These are phyloP conservation scores for Phylloporus sp. DNA, from an alignment of 1,284 basidiomycete genomes.

Conservation along the genomic window DNA sequence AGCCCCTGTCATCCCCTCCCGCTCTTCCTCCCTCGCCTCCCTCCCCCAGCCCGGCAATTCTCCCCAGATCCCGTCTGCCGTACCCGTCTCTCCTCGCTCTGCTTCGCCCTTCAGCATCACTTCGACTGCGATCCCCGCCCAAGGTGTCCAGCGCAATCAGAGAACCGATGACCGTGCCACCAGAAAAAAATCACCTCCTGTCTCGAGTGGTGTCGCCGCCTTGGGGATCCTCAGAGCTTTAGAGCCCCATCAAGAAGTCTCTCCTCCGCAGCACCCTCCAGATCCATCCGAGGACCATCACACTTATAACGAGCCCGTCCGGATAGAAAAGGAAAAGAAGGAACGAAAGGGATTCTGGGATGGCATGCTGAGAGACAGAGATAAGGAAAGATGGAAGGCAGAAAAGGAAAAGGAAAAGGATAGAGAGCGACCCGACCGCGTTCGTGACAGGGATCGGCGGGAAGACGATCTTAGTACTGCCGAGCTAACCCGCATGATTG, in stretches of 20 bases:
- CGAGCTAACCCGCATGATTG: conserved; percentile 72
- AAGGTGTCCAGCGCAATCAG: conserved; percentile 18
- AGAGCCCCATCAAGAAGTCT: conserved; percentile 48
- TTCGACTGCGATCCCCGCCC: conserved; percentile 14
- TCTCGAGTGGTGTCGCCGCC: conserved; percentile 38
- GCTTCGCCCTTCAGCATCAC: conserved; percentile 47
- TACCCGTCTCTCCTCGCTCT: conserved; percentile 38
- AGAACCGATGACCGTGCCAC: conserved; percentile 26
- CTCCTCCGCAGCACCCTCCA: conserved; percentile 22
- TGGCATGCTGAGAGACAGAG: conserved; percentile 40
- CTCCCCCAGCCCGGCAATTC: conserved; percentile 43
- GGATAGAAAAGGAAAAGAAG: conserved; percentile 42
- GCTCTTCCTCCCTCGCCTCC: conserved; percentile 49
- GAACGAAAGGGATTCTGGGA: conserved; percentile 60
- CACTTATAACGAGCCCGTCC: conserved; percentile 33
- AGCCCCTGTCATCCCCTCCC: conserved; percentile 44
- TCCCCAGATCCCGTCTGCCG: conserved; percentile 37
- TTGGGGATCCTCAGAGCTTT: conserved; percentile 61
- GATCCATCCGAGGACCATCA: conserved; percentile 36
- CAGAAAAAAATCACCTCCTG: conserved; percentile 39
- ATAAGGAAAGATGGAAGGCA: conserved; percentile 36
- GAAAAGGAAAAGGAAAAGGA: conserved; percentile 35
- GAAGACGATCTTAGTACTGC: conserved; percentile 48
- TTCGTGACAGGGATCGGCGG: conserved; percentile 34
- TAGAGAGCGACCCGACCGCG: conserved; percentile 29